Percentiles rank a stretch among this genome's conserved stretches.
These are phyloP conservation scores for Cudoniella acicularis DNA, from an alignment of 495 filamentous ascomycete species.

Conservation along the genomic window DNA sequence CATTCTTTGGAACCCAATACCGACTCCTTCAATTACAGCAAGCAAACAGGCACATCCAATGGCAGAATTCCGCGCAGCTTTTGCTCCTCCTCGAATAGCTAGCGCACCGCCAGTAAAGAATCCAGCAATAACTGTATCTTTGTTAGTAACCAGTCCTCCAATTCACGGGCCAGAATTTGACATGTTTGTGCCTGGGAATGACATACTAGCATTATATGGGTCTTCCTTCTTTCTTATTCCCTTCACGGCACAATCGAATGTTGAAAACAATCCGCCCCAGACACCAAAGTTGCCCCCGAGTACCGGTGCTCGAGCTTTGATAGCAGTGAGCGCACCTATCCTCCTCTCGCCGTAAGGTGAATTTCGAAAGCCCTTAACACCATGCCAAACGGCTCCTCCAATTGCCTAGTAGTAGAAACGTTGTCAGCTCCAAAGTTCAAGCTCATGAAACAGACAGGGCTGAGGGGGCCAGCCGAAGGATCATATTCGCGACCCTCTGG, in stretches of 20 bases:
- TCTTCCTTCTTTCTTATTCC: constrained; percentile 95
- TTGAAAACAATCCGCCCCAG: constrained; percentile 93
- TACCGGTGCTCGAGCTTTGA: constrained; percentile 94
- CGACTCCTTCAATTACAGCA: constrained; percentile 95
- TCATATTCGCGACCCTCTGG: not conserved
- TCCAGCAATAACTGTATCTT: constrained; percentile 67
- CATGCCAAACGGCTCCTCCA: constrained; percentile 95
- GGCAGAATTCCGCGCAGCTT: constrained; percentile 86
- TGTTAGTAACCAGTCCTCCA: constrained; percentile 4
- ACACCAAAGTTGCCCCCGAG: constrained; percentile 96
- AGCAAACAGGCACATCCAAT: constrained; percentile 93
- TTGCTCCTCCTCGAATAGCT: constrained; percentile 83
- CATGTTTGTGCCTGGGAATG: not conserved
- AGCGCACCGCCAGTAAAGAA: constrained; percentile 95
- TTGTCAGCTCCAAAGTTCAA: constrained; percentile 2
- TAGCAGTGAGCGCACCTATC: constrained; percentile 93
- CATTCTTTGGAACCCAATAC: constrained; percentile 95
- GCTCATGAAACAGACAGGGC: not conserved
- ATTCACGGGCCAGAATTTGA: not conserved
- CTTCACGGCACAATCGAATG: constrained; percentile 97
- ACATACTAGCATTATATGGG: constrained; percentile 88
- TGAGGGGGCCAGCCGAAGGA: constrained; percentile 2
- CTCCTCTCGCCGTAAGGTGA: constrained; percentile 85
- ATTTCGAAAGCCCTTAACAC: constrained; percentile 94
- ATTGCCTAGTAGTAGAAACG: constrained; percentile 54